Percentiles rank a stretch among this genome's conserved stretches.
Conservation (phyloP, 495 filamentous ascomycete genomes). For the Aspergillus ostianus region DNA sequence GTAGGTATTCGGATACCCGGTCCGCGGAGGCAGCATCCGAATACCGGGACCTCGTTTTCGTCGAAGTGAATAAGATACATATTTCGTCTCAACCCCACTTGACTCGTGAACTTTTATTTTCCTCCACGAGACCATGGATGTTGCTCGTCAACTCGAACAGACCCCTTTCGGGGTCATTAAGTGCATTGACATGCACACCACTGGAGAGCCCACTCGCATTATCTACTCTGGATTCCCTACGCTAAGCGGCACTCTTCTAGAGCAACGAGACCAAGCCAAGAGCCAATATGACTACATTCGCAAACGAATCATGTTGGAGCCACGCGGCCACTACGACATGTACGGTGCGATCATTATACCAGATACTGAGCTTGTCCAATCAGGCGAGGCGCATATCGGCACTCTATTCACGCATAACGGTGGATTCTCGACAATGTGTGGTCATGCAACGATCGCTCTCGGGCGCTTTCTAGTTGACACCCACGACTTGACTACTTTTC, state of each 20-base stretch:
- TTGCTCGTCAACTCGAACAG: no score
- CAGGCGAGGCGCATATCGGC: constrained; percentile 48
- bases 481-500: constrained; percentile 25
- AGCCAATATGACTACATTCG: constrained; percentile 27
- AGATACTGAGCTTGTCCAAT: constrained; percentile 28
- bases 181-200: constrained; percentile 38
- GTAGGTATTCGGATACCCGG: no score
- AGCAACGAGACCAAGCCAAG: constrained; percentile 28
- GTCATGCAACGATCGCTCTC: constrained; percentile 43
- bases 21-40: no score
- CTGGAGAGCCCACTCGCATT: constrained; percentile 34
- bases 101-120: no score
- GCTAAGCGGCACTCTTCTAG: constrained; percentile 20
- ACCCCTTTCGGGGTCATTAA: no score
- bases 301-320: constrained; percentile 30
- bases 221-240: constrained; percentile 32
- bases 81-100: no score
- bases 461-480: constrained; percentile 33
- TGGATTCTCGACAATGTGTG: constrained; percentile 77
- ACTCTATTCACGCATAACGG: constrained; percentile 60
- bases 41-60: no score
- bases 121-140: constrained; percentile 57
- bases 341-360: constrained; percentile 31
- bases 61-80: no score
- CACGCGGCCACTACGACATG: constrained; percentile 36